A percentile compares a stretch with the other conserved stretches of the same genome.
Conservation (phyloP, 257 asterid species). For the Plantago major region DNA sequence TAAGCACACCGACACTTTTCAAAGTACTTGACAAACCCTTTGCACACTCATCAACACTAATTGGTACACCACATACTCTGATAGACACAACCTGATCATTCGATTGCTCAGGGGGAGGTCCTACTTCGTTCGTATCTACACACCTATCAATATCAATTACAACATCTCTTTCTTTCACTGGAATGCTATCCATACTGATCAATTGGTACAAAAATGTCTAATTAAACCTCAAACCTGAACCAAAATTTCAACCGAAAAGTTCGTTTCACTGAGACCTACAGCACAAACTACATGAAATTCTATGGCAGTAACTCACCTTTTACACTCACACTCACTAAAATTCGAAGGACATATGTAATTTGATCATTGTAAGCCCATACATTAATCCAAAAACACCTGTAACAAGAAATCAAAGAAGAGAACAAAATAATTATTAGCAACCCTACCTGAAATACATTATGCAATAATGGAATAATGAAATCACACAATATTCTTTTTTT, state of each 20-base stretch:
- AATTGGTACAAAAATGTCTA: neutral
- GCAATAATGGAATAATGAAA: neutral
- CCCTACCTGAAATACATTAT: neutral
- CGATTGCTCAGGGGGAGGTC: constrained; percentile 24
- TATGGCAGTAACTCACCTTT: neutral
- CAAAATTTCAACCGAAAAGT: neutral
- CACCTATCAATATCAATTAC: constrained; percentile 44
- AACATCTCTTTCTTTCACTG: constrained; percentile 35
- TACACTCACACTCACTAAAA: neutral
- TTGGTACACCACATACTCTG: constrained; percentile 14
- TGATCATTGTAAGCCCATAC: constrained; percentile 15
- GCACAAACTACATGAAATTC: no score
- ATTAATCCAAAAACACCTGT: constrained; percentile 21
- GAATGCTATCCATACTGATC: constrained; percentile 30
- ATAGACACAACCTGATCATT: constrained; percentile 16
- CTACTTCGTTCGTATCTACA: constrained; percentile 26
- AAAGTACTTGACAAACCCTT: constrained; percentile 18
- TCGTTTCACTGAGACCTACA: neutral
- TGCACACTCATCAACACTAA: constrained; percentile 21
- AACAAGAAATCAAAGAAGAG: neutral
- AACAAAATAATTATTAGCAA: neutral
- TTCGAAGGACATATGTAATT: constrained; percentile 5
- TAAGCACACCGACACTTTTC: constrained; percentile 21
- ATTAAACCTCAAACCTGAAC: neutral
- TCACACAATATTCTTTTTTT: neutral